Evolutionary conservation across 495 filamentous ascomycete species (phyloP).

Genomic region (Talaromyces borbonicus): DNA sequence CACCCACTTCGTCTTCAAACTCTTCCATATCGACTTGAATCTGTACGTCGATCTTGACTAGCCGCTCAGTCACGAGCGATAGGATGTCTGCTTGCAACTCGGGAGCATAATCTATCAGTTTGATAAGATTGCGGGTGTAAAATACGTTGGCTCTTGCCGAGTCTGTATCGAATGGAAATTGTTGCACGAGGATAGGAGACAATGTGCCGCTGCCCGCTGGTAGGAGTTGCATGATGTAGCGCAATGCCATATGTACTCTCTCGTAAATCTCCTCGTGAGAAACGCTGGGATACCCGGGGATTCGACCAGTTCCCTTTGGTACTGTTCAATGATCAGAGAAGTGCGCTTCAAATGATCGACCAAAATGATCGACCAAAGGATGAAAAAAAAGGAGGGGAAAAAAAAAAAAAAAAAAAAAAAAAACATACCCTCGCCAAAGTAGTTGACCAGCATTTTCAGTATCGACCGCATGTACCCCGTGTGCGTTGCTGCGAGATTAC

Average conservation of each 20-base stretch:
- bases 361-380: too few species aligned
- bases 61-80: constrained; percentile 65
- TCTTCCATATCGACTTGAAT: constrained; percentile 90
- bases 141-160: constrained; percentile 59
- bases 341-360: too few species aligned
- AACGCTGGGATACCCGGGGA: constrained; percentile 52
- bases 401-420: neutral
- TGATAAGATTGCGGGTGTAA: constrained; percentile 72
- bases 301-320: constrained; percentile 39
- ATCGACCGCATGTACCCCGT: constrained; percentile 52
- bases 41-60: constrained; percentile 90
- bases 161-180: constrained; percentile 69
- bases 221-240: constrained; percentile 65
- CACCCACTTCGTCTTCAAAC: constrained; percentile 60
- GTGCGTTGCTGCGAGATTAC: constrained; percentile 71
- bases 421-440: constrained; percentile 49
- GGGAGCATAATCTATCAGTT: constrained; percentile 62
- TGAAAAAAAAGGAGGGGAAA: too few species aligned
- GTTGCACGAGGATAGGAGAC: constrained; percentile 48
- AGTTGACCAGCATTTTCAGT: constrained; percentile 68
- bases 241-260: constrained; percentile 64
- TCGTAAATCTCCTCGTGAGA: constrained; percentile 48
- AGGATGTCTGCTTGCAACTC: constrained; percentile 78
- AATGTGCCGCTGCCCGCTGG: constrained; percentile 67
- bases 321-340: constrained; percentile 16